These are phyloP conservation scores for Trichoderma gamsii DNA, from an alignment of 495 filamentous ascomycete species.

Conservation along the genomic window DNA sequence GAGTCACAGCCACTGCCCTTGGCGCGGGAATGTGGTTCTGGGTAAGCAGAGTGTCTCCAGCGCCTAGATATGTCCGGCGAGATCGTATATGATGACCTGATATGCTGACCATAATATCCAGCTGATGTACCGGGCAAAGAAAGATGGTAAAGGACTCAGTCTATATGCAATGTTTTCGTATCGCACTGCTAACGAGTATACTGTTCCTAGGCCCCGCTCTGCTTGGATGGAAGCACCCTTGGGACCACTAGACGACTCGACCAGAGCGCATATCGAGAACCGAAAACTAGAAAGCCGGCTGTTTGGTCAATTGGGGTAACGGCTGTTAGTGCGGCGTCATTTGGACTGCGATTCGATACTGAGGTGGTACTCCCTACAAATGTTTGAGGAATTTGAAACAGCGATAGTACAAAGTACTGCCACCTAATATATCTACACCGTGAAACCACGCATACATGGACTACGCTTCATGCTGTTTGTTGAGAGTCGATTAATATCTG, in stretches of 20 bases:
- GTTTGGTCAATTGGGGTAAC: not conserved
- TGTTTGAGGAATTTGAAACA: not conserved
- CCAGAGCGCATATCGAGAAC: not conserved
- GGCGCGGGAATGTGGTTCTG: slow-evolving; percentile 99
- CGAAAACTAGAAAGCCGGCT: not conserved
- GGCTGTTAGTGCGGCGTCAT: not conserved
- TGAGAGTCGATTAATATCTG: too few species aligned
- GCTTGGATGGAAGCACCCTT: slow-evolving; percentile 93
- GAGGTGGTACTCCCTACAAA: not conserved
- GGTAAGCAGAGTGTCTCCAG: slow-evolving; percentile 48
- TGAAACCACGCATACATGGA: too few species aligned
- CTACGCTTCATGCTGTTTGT: too few species aligned
- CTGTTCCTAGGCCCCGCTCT: slow-evolving; percentile 54
- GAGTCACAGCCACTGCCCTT: slow-evolving; percentile 75
- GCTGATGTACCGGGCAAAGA: slow-evolving; percentile 93
- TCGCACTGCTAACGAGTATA: slow-evolving; percentile 24
- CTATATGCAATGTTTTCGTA: slow-evolving; percentile 16
- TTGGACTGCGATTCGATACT: not conserved
- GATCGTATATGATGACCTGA: slow-evolving; percentile 10
- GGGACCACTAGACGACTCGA: slow-evolving; percentile 68
- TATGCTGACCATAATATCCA: slow-evolving; percentile 29
- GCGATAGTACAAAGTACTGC: not conserved
- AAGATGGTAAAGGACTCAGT: slow-evolving; percentile 55
- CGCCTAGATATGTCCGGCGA: not conserved
- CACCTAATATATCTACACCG: not conserved